phyloP scores from a whole-genome alignment of 2,329 filamentous ascomycete species.

The Paecilomyces sp. region DNA sequence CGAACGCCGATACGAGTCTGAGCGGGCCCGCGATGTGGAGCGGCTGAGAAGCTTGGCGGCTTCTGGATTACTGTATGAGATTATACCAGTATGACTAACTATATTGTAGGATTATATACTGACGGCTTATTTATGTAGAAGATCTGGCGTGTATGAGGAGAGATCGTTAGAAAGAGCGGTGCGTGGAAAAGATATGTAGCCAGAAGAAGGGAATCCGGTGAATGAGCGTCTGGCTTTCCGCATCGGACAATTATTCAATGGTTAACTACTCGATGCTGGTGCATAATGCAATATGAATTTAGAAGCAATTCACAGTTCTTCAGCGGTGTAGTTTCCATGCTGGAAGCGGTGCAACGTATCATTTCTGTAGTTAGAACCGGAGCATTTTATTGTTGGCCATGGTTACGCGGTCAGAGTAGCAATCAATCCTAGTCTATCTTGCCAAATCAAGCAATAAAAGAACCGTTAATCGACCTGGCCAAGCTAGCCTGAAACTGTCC shows the following conservation, averaged over 20 bases:
- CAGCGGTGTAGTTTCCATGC: too few species aligned
- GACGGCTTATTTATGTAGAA: background rate
- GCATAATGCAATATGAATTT: too few species aligned
- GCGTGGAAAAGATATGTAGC: background rate
- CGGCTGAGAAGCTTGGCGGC: background rate
- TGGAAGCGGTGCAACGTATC: too few species aligned
- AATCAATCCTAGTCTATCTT: too few species aligned
- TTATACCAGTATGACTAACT: too few species aligned
- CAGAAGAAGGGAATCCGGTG: background rate
- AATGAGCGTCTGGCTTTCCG: background rate
- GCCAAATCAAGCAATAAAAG: too few species aligned
- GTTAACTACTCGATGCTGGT: background rate
- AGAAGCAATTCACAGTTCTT: too few species aligned
- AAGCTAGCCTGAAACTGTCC: background rate
- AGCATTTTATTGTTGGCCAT: too few species aligned
- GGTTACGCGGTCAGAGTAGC: too few species aligned
- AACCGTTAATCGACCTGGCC: background rate
- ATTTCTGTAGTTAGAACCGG: too few species aligned
- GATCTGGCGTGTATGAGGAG: background rate
- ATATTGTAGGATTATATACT: background rate
- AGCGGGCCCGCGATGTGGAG: background rate
- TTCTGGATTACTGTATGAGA: background rate
- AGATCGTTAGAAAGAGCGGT: background rate
- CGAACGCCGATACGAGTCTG: background rate
- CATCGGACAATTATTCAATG: background rate